Conservation (phyloP, 441 rosid species). For the Biscutella laevigata region DNA sequence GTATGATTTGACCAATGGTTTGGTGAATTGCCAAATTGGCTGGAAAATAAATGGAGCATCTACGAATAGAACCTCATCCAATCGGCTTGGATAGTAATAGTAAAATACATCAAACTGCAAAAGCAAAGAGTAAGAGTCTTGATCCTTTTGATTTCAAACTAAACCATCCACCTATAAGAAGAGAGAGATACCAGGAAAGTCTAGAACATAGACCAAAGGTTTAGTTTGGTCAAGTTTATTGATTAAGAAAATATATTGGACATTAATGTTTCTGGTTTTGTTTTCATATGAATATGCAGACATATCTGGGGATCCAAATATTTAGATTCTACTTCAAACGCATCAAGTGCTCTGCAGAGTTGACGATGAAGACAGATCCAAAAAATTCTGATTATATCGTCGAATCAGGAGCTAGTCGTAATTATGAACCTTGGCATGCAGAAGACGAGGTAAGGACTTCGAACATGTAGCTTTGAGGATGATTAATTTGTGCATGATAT, state of each 20-base stretch:
- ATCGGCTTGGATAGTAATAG: conserved; percentile 80
- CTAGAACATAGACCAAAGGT: too few relatives aligned
- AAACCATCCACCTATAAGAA: too few relatives aligned
- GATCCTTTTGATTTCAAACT: too few relatives aligned
- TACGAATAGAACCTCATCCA: conserved; percentile 79
- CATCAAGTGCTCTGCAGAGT: conserved; percentile 74
- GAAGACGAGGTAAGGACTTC: conserved; percentile 54
- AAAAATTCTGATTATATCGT: conserved; percentile 73
- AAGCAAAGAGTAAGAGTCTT: too few relatives aligned
- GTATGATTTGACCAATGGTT: conserved; percentile 67
- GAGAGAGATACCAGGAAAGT: too few relatives aligned
- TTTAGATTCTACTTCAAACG: conserved; percentile 68
- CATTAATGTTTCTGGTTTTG: too few relatives aligned
- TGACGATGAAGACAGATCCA: conserved; percentile 74
- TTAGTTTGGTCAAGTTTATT: too few relatives aligned
- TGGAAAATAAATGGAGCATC: conserved; percentile 84
- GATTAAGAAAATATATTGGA: too few relatives aligned
- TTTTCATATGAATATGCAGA: too few relatives aligned
- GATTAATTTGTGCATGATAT: too few relatives aligned
- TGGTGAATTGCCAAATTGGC: conserved; percentile 77
- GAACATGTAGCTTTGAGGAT: conserved; percentile 9
- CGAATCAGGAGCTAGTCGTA: conserved; percentile 70
- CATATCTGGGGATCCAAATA: conserved; percentile 73
- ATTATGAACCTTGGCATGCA: conserved; percentile 87
- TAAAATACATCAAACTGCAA: conserved; percentile 86